Percentiles rank a stretch among this genome's conserved stretches.
Evolutionary conservation across 2,329 filamentous ascomycete genomes (phyloP).

Genomic region (Bipolaris oryzae): DNA sequence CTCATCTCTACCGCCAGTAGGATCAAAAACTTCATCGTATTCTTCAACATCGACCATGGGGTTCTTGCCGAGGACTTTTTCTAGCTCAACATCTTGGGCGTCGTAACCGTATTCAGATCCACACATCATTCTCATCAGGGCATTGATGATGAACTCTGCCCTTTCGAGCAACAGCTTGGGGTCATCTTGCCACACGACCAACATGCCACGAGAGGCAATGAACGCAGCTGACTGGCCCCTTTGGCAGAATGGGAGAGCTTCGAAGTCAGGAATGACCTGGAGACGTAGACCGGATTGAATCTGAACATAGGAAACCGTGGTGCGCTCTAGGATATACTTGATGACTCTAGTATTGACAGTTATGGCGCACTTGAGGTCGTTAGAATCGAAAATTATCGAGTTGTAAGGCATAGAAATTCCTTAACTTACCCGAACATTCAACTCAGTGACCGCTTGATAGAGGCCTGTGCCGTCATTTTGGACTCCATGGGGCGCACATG

Average conservation of each 20-base stretch:
- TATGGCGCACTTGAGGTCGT: constrained; percentile 65
- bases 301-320: constrained; percentile 62
- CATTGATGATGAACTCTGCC: constrained; percentile 74
- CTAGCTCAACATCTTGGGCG: constrained; percentile 44
- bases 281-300: constrained; percentile 63
- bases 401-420: background rate
- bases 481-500: constrained; percentile 58
- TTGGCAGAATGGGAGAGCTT: constrained; percentile 64
- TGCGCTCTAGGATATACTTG: constrained; percentile 60
- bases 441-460: constrained; percentile 54
- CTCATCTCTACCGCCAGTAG: constrained; percentile 39
- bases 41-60: constrained; percentile 21
- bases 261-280: constrained; percentile 66
- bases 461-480: constrained; percentile 55
- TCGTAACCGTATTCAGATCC: constrained; percentile 54
- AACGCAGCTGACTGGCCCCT: constrained; percentile 85
- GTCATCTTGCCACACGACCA: constrained; percentile 85
- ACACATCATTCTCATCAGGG: constrained; percentile 76
- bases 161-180: constrained; percentile 71
- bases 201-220: constrained; percentile 70
- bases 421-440: constrained; percentile 61
- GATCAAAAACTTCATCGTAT: constrained; percentile 30
- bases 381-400: background rate
- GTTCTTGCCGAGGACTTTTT: constrained; percentile 35
- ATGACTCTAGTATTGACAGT: constrained; percentile 70